Percentiles rank a stretch among this genome's conserved stretches.
Conservation (phyloP, 306 rosid species). For the Astragalus glycyphyllos region DNA sequence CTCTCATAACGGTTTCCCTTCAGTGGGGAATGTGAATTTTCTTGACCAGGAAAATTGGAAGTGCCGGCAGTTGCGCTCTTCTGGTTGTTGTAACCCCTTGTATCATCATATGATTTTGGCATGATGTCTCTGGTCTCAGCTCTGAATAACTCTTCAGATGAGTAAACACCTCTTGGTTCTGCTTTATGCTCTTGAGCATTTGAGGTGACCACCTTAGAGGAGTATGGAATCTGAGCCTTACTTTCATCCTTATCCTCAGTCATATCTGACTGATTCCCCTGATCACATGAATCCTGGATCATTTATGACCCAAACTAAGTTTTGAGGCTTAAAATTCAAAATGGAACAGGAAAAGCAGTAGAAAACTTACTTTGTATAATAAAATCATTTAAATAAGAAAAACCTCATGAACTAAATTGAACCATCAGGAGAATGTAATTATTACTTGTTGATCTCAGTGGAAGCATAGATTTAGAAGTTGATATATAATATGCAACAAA, state of each 20-base stretch:
- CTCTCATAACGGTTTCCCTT: conserved; percentile 53
- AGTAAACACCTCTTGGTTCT: conserved; percentile 35
- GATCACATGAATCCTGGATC: conserved; percentile 82
- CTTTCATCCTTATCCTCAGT: conserved; percentile 82
- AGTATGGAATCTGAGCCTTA: conserved; percentile 57
- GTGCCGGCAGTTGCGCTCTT: conserved; percentile 39
- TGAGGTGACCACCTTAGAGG: conserved; percentile 42
- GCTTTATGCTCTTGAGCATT: conserved; percentile 52
- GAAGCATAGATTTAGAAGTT: conserved; percentile 17
- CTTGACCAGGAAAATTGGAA: conserved; percentile 54
- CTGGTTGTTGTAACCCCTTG: conserved; percentile 42
- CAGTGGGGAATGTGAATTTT: conserved; percentile 53
- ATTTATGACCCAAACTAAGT: conserved; percentile 42
- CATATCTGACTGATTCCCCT: conserved; percentile 81
- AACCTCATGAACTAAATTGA: background rate
- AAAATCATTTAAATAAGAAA: conserved; percentile 28
- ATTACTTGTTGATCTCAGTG: conserved; percentile 25
- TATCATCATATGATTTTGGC: conserved; percentile 51
- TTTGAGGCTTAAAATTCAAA: conserved; percentile 23
- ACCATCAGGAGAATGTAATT: conserved; percentile 15
- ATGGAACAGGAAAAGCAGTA: conserved; percentile 17
- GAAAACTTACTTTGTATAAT: conserved; percentile 28
- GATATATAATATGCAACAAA: conserved; percentile 11
- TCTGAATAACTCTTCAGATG: conserved; percentile 48
- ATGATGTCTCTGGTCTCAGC: conserved; percentile 46